A percentile compares a stretch with the other conserved stretches of the same genome.
These are phyloP conservation scores for Blepharisma stoltei DNA, from an alignment of 73 alveolate genomes.

Conservation along the genomic window DNA sequence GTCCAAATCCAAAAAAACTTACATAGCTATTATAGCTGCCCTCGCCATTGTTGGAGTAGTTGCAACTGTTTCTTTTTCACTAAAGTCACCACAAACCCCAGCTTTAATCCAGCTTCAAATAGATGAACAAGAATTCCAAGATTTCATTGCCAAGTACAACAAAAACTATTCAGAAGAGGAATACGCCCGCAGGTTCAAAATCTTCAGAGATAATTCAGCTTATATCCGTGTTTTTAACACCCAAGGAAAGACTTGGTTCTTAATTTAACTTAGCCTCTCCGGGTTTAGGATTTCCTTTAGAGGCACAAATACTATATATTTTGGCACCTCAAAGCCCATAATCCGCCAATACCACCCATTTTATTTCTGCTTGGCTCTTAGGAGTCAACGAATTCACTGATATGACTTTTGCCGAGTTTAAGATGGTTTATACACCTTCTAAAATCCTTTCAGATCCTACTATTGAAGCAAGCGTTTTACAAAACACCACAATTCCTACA, in stretches of 20 bases:
- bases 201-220: constrained; percentile 20
- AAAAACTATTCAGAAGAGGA: constrained; percentile 8
- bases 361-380: neutral
- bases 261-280: no score
- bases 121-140: constrained; percentile 18
- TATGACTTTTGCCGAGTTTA: neutral
- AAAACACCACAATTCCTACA: constrained; percentile 31
- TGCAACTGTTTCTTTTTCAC: neutral
- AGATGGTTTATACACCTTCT: constrained; percentile 19
- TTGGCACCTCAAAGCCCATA: no score
- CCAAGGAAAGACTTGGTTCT: neutral
- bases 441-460: neutral
- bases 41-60: constrained; percentile 8
- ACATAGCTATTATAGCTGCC: neutral
- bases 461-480: neutral
- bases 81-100: no score
- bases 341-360: no score
- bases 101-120: neutral
- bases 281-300: no score
- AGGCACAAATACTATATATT: no score
- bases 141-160: neutral
- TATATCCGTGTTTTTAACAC: constrained; percentile 26
- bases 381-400: constrained; percentile 15
- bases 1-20: neutral
- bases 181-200: neutral